Evolutionary conservation across 2,329 filamentous ascomycete species (phyloP).

Genomic region (Aspergillus sp.): DNA sequence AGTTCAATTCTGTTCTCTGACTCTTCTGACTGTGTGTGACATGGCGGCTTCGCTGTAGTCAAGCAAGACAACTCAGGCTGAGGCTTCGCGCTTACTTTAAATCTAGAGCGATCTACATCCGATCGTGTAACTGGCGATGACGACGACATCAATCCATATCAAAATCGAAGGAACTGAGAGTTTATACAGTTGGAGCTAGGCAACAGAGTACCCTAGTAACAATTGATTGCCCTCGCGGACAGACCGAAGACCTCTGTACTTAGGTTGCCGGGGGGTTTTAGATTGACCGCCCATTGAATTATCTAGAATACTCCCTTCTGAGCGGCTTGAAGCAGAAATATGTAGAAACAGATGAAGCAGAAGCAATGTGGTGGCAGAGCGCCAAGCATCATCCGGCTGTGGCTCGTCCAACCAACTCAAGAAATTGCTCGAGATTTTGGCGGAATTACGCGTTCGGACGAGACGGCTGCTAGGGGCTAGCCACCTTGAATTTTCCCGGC

Average conservation of each 20-base stretch:
- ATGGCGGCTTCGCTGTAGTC: not conserved
- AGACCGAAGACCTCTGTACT: not conserved
- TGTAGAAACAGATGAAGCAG: not conserved
- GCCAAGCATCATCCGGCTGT: slow-evolving; percentile 21
- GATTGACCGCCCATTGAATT: not conserved
- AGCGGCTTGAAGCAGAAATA: not conserved
- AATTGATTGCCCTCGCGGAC: not conserved
- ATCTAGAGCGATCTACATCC: not conserved
- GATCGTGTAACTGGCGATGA: not conserved
- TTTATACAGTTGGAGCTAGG: not conserved
- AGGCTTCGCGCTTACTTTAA: not conserved
- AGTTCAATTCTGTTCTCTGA: not conserved
- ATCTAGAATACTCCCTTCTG: not conserved
- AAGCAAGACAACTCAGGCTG: not conserved
- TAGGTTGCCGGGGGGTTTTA: not conserved
- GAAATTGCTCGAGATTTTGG: slow-evolving; percentile 9
- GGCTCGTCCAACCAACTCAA: slow-evolving; percentile 2
- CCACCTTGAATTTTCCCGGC: slow-evolving; percentile 3
- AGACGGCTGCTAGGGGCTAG: slow-evolving; percentile 12
- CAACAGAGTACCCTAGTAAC: not conserved
- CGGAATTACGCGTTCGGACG: slow-evolving; percentile 18
- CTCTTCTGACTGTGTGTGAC: not conserved
- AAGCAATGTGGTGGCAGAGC: slow-evolving; percentile 5
- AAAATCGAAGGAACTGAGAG: not conserved
- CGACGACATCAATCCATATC: not conserved